A percentile compares a stretch with the other conserved stretches of the same genome.
These are phyloP conservation scores for Candida nonsorbophila DNA, from an alignment of 805 yeast species.

Conservation along the genomic window DNA sequence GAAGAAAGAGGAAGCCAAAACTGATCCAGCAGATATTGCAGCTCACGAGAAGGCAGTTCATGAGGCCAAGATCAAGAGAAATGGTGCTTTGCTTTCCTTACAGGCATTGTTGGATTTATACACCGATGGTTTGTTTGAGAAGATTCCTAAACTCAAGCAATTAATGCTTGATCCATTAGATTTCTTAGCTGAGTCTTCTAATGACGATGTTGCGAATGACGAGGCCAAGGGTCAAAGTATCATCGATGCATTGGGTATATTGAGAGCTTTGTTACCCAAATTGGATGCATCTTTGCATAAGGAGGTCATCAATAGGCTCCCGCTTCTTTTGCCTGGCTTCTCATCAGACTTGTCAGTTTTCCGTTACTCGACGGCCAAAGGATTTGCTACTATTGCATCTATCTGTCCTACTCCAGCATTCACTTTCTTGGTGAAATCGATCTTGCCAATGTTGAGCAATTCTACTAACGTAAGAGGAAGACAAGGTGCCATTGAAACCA, in stretches of 20 bases:
- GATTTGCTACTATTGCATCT: conserved; percentile 74
- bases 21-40: conserved; percentile 57
- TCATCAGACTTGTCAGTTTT: conserved; percentile 74
- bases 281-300: conserved; percentile 45
- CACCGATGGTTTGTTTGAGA: conserved; percentile 48
- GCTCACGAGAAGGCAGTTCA: conserved; percentile 59
- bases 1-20: conserved; percentile 67
- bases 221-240: conserved; percentile 65
- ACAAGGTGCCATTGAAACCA: conserved; percentile 91
- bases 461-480: conserved; percentile 66
- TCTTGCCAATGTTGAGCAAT: conserved; percentile 77
- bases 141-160: conserved; percentile 61
- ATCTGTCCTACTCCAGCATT: conserved; percentile 66
- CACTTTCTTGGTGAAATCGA: conserved; percentile 68
- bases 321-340: conserved; percentile 47
- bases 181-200: conserved; percentile 22
- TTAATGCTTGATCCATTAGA: conserved; percentile 64
- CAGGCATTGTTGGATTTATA: conserved; percentile 52
- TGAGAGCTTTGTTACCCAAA: conserved; percentile 66
- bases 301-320: conserved; percentile 41
- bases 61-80: conserved; percentile 74
- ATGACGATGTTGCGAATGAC: conserved; percentile 28
- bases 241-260: conserved; percentile 81
- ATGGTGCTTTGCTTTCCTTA: conserved; percentile 75
- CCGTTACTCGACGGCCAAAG: conserved; percentile 85